Evolutionary conservation across 1,139 yeast genomes (phyloP), one percentile per base, ranked within the genome.

Genomic region (Pichia sp.): DNA sequence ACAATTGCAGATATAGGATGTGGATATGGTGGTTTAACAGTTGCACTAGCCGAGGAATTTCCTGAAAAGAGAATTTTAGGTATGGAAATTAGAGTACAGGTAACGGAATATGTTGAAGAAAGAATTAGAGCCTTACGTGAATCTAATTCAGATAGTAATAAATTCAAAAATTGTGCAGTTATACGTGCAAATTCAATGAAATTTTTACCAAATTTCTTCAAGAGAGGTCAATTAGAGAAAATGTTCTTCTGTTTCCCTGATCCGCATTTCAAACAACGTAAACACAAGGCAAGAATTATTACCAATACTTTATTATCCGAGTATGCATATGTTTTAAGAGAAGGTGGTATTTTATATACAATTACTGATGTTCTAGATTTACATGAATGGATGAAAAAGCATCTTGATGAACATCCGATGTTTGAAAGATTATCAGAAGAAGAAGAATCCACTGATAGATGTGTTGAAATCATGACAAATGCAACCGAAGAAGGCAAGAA

Each of bases 211-310:
- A 92, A 92, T 66, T 92, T 94, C 66, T 92, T 94, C 69, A 71
- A 74, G 49, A 82, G 84, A 65, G 82, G 82, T 7, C 94, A 86
- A 65, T 71, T 92, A 47, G 79, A 83, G 37, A 92, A 92, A 72
- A 86, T 92, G 80, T 92, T 92, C 68, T 92, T 94, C 71, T 94
- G 98, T 68, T 92, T 92, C 76, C 99, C 99, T 20, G 99, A 92
- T 68, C 99, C 99, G 15, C 98, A 94, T 67, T 92, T 92, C 73
- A 92, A 92, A 64, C 96, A 88, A 66, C 77, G 98, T 61, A 92
- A 92, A 66, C 98, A 94, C 68, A 92, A 92, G 72, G 97, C 97
- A 9, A 77, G 99, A 71, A 92, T 92, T 60, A 80, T 92, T 56
- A 90, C 98, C 52, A 82, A 80, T 52, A 92, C 97, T 1, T 71